Percentiles rank a stretch among this genome's conserved stretches.
Evolutionary conservation across 1,284 basidiomycete genomes (phyloP).

Genomic region (Moniliophthora roreri): DNA sequence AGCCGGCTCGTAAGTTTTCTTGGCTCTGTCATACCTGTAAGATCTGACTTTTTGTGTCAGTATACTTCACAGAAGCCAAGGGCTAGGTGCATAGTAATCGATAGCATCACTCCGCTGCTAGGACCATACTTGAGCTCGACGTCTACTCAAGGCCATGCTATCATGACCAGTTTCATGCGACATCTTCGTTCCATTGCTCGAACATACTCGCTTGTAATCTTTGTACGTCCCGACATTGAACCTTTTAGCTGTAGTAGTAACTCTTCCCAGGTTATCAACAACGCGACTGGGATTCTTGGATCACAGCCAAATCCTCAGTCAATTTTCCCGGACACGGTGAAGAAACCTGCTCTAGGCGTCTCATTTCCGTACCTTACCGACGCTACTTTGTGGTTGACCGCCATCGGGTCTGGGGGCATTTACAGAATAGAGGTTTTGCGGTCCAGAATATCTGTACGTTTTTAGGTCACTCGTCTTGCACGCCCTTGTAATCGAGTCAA

Average conservation of each 20-base stretch:
- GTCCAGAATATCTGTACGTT: constrained; percentile 48
- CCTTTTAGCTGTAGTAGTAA: neutral
- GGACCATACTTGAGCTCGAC: constrained; percentile 60
- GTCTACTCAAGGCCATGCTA: constrained; percentile 73
- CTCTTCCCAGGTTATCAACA: constrained; percentile 44
- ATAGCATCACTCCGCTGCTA: constrained; percentile 66
- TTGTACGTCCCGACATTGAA: constrained; percentile 40
- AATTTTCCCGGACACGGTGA: constrained; percentile 35
- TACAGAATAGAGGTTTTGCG: constrained; percentile 35
- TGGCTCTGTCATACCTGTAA: neutral
- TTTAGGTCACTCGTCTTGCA: neutral
- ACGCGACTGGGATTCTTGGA: constrained; percentile 30
- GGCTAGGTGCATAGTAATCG: constrained; percentile 55
- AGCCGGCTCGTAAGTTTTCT: neutral
- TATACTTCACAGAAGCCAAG: constrained; percentile 1
- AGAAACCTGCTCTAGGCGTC: constrained; percentile 73
- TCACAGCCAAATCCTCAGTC: constrained; percentile 37
- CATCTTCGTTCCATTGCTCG: constrained; percentile 55
- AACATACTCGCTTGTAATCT: constrained; percentile 41
- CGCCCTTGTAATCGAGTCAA: neutral
- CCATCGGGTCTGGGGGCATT: neutral
- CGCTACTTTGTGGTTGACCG: constrained; percentile 65
- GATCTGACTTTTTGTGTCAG: constrained; percentile 4
- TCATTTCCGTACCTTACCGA: constrained; percentile 74
- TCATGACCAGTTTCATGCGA: constrained; percentile 72